These are phyloP conservation scores for Metschnikowia cubensis DNA, from an alignment of 805 yeast species.

Conservation along the genomic window DNA sequence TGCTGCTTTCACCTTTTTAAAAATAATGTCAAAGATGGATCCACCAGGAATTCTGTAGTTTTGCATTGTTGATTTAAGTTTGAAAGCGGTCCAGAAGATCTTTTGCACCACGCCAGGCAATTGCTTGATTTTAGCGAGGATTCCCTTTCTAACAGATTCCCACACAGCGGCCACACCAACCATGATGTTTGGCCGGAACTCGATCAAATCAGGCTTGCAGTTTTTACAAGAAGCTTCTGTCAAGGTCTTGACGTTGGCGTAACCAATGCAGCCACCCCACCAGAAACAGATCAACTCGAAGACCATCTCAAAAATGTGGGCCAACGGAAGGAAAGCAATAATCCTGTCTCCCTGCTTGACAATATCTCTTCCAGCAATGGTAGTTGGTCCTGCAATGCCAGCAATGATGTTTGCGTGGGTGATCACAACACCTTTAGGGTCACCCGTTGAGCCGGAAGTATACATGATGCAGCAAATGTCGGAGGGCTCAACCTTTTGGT, in stretches of 20 bases:
- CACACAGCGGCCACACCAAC: constrained; percentile 99
- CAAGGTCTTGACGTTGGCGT: constrained; percentile 88
- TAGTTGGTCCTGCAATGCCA: constrained; percentile 79
- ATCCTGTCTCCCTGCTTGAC: constrained; percentile 63
- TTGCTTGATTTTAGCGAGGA: constrained; percentile 66
- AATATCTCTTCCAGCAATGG: constrained; percentile 50
- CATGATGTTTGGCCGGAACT: constrained; percentile 88
- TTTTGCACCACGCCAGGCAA: constrained; percentile 66
- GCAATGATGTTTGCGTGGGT: constrained; percentile 52
- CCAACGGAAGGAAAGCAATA: constrained; percentile 88
- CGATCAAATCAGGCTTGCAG: constrained; percentile 83
- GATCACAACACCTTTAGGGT: constrained; percentile 79
- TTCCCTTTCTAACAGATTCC: constrained; percentile 94
- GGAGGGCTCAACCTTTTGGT: constrained; percentile 49
- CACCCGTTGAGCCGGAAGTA: constrained; percentile 84
- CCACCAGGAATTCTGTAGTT: constrained; percentile 74
- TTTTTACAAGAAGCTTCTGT: constrained; percentile 77
- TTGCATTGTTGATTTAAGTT: constrained; percentile 62
- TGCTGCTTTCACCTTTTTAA: constrained; percentile 85
- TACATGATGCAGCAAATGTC: constrained; percentile 77
- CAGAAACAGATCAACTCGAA: constrained; percentile 75
- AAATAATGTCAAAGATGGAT: constrained; percentile 66
- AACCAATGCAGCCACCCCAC: constrained; percentile 91
- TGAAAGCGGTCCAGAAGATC: constrained; percentile 84
- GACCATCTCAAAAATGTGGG: constrained; percentile 90